Conservation (phyloP, 306 rosid species). For the Amphicarpaea edgeworthii region DNA sequence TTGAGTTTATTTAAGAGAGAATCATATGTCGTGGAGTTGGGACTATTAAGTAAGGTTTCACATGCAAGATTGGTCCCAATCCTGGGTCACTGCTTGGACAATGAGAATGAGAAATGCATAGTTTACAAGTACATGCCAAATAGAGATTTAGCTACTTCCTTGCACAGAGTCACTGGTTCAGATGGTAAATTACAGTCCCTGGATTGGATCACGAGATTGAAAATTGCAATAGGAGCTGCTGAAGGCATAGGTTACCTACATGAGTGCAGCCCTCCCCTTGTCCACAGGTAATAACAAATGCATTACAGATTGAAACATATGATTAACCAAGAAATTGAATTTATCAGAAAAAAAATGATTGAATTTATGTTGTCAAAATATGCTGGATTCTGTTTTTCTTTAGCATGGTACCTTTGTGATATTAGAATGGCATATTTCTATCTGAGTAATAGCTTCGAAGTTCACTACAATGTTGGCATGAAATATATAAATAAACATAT, state of each 20-base stretch:
- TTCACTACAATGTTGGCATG: slow-evolving; percentile 1
- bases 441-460: slow-evolving; percentile 18
- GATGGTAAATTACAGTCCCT: slow-evolving; percentile 65
- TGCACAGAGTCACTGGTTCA: slow-evolving; percentile 58
- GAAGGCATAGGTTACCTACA: slow-evolving; percentile 84
- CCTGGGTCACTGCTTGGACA: slow-evolving; percentile 87
- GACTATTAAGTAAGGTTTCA: slow-evolving; percentile 73
- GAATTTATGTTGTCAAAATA: slow-evolving; percentile 7
- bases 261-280: slow-evolving; percentile 84
- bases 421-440: background rate
- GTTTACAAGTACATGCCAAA: slow-evolving; percentile 89
- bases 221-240: slow-evolving; percentile 95
- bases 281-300: slow-evolving; percentile 75
- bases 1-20: slow-evolving; percentile 59
- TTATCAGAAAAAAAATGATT: slow-evolving; percentile 16
- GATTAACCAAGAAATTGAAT: slow-evolving; percentile 1
- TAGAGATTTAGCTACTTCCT: slow-evolving; percentile 81
- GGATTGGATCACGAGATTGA: slow-evolving; percentile 96
- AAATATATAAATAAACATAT: background rate
- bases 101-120: slow-evolving; percentile 74
- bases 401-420: background rate
- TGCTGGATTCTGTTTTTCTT: slow-evolving; percentile 7
- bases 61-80: slow-evolving; percentile 83
- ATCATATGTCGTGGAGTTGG: slow-evolving; percentile 66
- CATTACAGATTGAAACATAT: slow-evolving; percentile 21